Percentiles rank a stretch among this genome's conserved stretches.
Evolutionary conservation across 73 alveolate genomes (phyloP).

Genomic region (Diophrys appendiculata): DNA sequence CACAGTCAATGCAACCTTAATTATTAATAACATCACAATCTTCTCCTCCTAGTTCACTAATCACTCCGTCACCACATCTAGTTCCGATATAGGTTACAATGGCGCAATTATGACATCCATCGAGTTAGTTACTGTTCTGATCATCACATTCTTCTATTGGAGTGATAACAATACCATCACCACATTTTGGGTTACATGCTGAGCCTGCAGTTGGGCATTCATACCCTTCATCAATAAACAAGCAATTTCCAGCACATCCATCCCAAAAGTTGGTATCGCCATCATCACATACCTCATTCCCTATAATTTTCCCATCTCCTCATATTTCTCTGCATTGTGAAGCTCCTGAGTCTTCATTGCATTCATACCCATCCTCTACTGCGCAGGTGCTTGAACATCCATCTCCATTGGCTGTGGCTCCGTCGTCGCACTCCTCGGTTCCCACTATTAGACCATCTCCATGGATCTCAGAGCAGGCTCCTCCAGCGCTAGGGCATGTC

Average conservation of each 20-base stretch:
- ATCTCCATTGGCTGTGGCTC: background rate
- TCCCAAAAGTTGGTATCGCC: too few relatives aligned
- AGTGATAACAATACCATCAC: background rate
- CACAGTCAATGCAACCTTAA: too few relatives aligned
- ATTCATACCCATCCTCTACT: background rate
- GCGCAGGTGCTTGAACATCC: background rate
- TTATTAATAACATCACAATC: too few relatives aligned
- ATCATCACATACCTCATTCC: too few relatives aligned
- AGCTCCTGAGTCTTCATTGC: too few relatives aligned
- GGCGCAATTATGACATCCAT: background rate
- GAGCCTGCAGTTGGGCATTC: too few relatives aligned
- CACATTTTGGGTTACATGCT: too few relatives aligned
- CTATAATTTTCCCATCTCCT: too few relatives aligned
- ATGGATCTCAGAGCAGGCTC: background rate
- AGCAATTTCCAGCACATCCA: too few relatives aligned
- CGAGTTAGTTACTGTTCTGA: background rate
- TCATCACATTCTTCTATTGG: slow-evolving; percentile 7
- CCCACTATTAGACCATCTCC: background rate
- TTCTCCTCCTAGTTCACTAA: too few relatives aligned
- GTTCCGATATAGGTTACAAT: background rate
- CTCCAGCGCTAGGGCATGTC: background rate
- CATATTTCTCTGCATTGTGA: too few relatives aligned
- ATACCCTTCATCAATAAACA: too few relatives aligned
- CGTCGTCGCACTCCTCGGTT: background rate
- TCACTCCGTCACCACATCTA: background rate